These are phyloP conservation scores for Backusella liffmaniae DNA, from an alignment of 192 early-diverging fungal genomes.

Conservation along the genomic window DNA sequence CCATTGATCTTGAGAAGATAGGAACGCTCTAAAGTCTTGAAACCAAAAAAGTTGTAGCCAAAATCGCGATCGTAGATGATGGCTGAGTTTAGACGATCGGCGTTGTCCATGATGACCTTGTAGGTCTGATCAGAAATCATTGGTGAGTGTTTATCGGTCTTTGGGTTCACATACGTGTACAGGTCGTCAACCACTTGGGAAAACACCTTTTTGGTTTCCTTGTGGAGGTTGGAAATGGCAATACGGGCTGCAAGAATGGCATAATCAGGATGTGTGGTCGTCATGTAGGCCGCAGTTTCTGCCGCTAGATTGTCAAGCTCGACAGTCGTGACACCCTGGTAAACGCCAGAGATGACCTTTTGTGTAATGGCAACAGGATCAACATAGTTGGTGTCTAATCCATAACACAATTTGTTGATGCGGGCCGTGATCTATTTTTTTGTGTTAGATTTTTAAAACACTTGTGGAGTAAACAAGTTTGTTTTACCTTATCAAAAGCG, in stretches of 20 bases:
- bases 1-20: conserved; percentile 90
- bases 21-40: conserved; percentile 97
- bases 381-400: conserved; percentile 92
- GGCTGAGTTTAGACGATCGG: conserved; percentile 87
- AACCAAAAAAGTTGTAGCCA: conserved; percentile 98
- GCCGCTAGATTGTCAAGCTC: conserved; percentile 90
- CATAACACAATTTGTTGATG: conserved; percentile 96
- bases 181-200: conserved; percentile 85
- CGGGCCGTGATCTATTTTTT: conserved; percentile 70
- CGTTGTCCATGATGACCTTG: conserved; percentile 64
- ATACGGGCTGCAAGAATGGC: conserved; percentile 97
- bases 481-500: conserved; percentile 90
- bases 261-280: conserved; percentile 96
- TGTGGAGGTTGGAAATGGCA: conserved; percentile 94
- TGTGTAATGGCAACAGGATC: conserved; percentile 93
- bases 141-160: conserved; percentile 79
- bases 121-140: conserved; percentile 88
- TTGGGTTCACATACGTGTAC: conserved; percentile 86
- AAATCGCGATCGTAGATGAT: conserved; percentile 98
- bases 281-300: conserved; percentile 88
- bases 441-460: neutral
- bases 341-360: conserved; percentile 85
- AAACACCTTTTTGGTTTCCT: conserved; percentile 84
- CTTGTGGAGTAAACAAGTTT: neutral
- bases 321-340: conserved; percentile 83